Conservation (phyloP, 305 asterid species). For the Coffea humblotiana region DNA sequence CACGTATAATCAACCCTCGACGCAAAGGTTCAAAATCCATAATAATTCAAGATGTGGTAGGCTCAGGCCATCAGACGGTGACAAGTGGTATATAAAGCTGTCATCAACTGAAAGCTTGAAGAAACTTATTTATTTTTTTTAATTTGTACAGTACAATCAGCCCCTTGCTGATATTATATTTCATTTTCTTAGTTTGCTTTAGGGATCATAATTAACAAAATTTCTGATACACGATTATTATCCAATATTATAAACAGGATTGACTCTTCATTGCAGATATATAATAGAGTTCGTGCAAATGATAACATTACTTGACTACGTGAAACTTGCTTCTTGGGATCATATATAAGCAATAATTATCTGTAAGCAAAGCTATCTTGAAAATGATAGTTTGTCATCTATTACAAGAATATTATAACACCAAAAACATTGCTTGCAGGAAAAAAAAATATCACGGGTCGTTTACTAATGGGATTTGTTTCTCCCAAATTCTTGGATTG, state of each 20-base stretch:
- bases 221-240: background rate
- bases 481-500: background rate
- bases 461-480: background rate
- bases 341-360: background rate
- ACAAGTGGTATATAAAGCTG: background rate
- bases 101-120: conserved; percentile 9
- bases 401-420: background rate
- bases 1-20: background rate
- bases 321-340: background rate
- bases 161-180: background rate
- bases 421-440: background rate
- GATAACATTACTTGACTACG: background rate
- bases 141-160: background rate
- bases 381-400: background rate
- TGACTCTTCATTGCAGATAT: background rate
- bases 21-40: background rate
- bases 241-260: background rate
- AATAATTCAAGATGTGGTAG: background rate
- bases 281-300: background rate
- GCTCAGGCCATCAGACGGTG: background rate
- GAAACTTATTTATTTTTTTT: background rate
- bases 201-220: background rate
- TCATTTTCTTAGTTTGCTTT: background rate
- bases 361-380: background rate
- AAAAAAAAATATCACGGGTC: background rate